Conservation (phyloP, 2,329 filamentous ascomycete species). For the Aschersonia sp. region DNA sequence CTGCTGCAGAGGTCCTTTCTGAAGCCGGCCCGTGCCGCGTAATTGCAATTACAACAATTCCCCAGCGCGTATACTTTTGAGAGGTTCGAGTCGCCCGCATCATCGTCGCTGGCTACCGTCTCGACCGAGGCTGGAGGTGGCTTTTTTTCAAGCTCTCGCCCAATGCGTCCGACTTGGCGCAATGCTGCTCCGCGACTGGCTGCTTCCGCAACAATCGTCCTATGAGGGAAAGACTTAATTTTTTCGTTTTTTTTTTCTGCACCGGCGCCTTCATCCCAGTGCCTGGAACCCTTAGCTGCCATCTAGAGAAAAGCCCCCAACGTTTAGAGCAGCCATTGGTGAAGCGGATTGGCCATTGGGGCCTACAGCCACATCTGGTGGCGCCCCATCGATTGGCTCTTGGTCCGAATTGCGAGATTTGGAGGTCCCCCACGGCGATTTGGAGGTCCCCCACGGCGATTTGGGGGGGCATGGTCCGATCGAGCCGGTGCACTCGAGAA, state of each 20-base stretch:
- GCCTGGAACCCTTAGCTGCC: background rate
- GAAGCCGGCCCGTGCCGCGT: too few relatives aligned
- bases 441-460: background rate
- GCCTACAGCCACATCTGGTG: background rate
- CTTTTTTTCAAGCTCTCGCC: too few relatives aligned
- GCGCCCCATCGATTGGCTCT: background rate
- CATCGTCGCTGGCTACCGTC: too few relatives aligned
- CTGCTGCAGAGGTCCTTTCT: too few relatives aligned
- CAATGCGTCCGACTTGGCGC: background rate
- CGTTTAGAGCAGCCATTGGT: background rate
- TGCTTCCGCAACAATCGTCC: background rate
- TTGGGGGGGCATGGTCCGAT: background rate
- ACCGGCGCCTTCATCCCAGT: background rate
- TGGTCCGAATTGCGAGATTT: background rate
- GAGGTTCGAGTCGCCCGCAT: too few relatives aligned
- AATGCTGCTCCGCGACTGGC: background rate
- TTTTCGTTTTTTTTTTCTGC: background rate
- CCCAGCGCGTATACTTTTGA: too few relatives aligned
- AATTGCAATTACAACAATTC: too few relatives aligned
- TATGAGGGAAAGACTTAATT: background rate
- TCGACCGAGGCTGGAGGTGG: too few relatives aligned
- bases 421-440: background rate
- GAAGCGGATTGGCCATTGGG: background rate
- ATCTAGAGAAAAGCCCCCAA: background rate
- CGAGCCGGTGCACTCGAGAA: too few relatives aligned